Evolutionary conservation across 768 basidiomycete species (phyloP), one percentile per base, ranked within the genome.

Genomic region (Porphyrellus cyaneotinctus): DNA sequence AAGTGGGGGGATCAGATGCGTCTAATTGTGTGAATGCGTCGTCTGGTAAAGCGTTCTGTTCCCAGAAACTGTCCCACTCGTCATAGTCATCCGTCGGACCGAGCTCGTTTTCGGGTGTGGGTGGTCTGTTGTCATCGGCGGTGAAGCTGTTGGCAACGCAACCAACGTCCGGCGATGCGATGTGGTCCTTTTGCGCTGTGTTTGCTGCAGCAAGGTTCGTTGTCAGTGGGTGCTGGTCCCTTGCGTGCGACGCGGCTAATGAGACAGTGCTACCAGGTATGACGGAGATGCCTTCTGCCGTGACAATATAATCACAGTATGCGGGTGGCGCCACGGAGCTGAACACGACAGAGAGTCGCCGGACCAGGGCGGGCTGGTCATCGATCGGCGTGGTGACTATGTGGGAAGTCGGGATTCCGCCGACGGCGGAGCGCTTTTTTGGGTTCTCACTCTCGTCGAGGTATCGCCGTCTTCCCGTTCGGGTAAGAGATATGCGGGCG

Each of bases 291-390:
- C 91, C 93, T 20, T 74, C 69, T 15, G 73, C 61, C 6, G 84
- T 79, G 44, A 97, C 77, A 52, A 91, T 74, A 57, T 87, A 95
- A 65, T 97, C 91, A 51, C 89, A 66, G 13, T 84, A 85, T 17
- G 71, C 72, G 1, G 85, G 78, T 0, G 73, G 60, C 0, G 70
- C 71, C 14, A 87, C 77, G 11, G 83, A 83, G 57, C 84, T 89
- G 71, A 93, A 97, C 10, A 97, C 74, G 46, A 95, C 74, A 51
- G 82, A 83, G 49, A 94, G 69, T 36, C 86, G 79, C 35, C 94
- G 80, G 49, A 95, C 75, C 22, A 87, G 70, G 17, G 77, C 76
- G 0, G 76, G 58, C 52, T 78, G 70, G 26, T 77, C 72, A 17
- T 78, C 73, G 22, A 64, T 58, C 15, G 64, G 52, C n/a, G 52